Evolutionary conservation across 2,329 filamentous ascomycete species (phyloP), one percentile per base, ranked within the genome.

Genomic region (Ophiosphaerella korrae): DNA sequence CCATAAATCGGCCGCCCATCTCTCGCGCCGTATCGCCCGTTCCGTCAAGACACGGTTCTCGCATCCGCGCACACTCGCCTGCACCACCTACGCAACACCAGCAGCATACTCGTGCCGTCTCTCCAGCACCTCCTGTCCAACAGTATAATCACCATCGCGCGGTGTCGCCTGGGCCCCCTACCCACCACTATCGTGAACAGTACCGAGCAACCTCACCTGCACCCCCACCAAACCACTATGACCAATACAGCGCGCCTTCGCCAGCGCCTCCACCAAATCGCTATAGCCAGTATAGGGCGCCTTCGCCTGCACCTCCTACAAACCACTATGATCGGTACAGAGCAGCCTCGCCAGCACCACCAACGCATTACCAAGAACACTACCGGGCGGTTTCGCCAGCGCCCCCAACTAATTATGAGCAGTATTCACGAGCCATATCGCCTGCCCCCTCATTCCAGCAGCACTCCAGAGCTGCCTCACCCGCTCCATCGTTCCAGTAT

Each of bases 11-110:
- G 21, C 63, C 63, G 29, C 52, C 50, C 5, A 51, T 68, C 65
- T 71, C 74, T 39, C 68, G 70, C 55, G 72, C 71, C 40, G 68
- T 63, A 35, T 78, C 74, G 31, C 79, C 76, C 11, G 70, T 69
- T 65, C 70, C 48, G 24, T 21, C 40, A 52, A 61, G 45, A 6
- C 47, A 54, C 32, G 53, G 56, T 6, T 44, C 58, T 18, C 55
- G 44, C 9, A 49, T 51, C 32, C 48, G 58, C 36, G 50, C 50
- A 45, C 21, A 57, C 16, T 73, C 70, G 3, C 70, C 70, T 12
- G 66, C 65, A 23, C 70, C 48, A 65, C 68, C 44, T 7, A 35
- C 42, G 48, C 61, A 46, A 23, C 57, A 61, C 24, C 56, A 62
- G 7, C 31, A 56, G 2, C 53, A 63, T 13, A 53, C 53, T 12